Conservation (phyloP, 2,329 filamentous ascomycete species). For the Arthroderma uncinatum region DNA sequence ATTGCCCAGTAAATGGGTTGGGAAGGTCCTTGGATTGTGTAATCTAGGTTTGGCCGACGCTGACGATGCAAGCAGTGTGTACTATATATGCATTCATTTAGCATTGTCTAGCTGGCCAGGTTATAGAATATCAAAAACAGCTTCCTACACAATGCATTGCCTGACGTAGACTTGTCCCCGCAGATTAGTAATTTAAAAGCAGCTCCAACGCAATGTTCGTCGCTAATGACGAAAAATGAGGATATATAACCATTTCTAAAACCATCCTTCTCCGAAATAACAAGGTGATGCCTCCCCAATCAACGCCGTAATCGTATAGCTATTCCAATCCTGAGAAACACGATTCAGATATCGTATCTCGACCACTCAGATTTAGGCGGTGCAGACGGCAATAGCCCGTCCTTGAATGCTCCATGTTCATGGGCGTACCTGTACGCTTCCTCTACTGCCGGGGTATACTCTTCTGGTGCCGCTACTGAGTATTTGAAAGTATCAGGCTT, state of each 20-base stretch:
- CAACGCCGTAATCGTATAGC: background rate
- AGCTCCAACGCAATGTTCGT: background rate
- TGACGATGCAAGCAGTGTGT: background rate
- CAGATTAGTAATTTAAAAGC: background rate
- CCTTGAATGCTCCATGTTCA: conserved; percentile 56
- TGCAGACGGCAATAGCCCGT: conserved; percentile 61
- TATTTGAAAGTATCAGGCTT: conserved; percentile 34
- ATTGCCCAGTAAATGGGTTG: conserved; percentile 39
- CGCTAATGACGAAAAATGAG: background rate
- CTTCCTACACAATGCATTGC: background rate
- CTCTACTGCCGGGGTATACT: conserved; percentile 45
- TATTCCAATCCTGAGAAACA: background rate
- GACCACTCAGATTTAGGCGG: conserved; percentile 70
- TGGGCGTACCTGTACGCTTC: conserved; percentile 54
- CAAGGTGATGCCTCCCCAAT: background rate
- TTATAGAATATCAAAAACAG: conserved; percentile 1
- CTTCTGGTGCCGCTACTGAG: conserved; percentile 41
- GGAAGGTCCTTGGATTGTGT: background rate
- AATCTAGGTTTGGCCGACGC: conserved; percentile 1
- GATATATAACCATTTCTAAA: background rate
- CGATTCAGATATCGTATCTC: conserved; percentile 55
- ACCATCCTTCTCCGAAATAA: too few relatives aligned
- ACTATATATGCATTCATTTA: background rate
- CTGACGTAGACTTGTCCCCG: background rate
- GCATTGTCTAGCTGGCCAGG: background rate